Evolutionary conservation across 352 stramenopile species (phyloP), one percentile per base, ranked within the genome.

Genomic region (Globisporangium iwayamae): DNA sequence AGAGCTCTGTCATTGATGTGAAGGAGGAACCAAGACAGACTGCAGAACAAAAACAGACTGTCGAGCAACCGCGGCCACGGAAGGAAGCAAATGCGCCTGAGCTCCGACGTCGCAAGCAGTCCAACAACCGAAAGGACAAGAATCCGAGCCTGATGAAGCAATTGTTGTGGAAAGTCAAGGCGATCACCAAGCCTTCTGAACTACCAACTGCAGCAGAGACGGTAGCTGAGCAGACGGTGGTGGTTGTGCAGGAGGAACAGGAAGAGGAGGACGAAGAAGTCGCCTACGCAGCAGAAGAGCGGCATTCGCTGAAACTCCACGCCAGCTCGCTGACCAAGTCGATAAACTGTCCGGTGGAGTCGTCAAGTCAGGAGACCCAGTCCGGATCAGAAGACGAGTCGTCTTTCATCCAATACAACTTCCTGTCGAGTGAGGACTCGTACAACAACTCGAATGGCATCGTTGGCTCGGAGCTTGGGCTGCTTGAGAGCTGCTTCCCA

Each of bases 291-390:
- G 56, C 54, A 16, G 61, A 72, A 30, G 73, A 88, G 60, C 73
- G 79, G 30, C 69, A 75, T 18, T 43, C 54, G 16, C 69, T 71
- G 16, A 90, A 90, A 60, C 57, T 74, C 7, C 67, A 79, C 46
- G 70, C 74, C 2, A 69, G 56, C n/a, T 67, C 65, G 8, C 30
- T 52, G 22, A 53, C 38, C 4, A 78, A 69, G 48, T 14, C 61
- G 18, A 66, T 46, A 9, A 74, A 51, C 50, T 77, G 72, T 50
- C 62, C 65, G 47, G 60, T 60, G 14, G 81, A 78, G 41, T 74
- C 73, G 18, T 91, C 82, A 16, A 91, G 82, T 43, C 82, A 91
- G 52, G 82, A 91, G 58, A 91, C 82, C 16, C 82, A 91, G 65
- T 85, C 78, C 3, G 81, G 78, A 16, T 90, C 81, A 1, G 79